Conservation (phyloP, 192 early-diverging fungal species). For the Chytriomyces sp. region DNA sequence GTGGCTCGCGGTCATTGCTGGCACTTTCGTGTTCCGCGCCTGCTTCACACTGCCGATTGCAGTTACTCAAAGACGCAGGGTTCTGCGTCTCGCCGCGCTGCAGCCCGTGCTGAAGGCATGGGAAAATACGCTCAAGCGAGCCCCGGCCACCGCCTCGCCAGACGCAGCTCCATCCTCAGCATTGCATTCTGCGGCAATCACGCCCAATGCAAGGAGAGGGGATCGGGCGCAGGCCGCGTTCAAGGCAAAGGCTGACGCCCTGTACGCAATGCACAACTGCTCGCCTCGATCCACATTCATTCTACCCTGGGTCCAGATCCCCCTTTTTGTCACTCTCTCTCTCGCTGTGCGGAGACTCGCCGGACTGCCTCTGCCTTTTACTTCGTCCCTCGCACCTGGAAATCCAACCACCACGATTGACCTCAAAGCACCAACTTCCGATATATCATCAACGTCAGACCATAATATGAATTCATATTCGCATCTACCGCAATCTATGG, state of each 20-base stretch:
- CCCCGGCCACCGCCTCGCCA: not conserved
- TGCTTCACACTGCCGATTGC: slow-evolving; percentile 42
- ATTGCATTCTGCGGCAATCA: not conserved
- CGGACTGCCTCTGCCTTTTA: slow-evolving; percentile 34
- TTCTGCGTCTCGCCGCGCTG: slow-evolving; percentile 29
- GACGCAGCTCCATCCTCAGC: not conserved
- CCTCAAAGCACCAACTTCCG: not conserved
- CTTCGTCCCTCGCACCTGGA: not conserved
- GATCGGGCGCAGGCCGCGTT: slow-evolving; percentile 11
- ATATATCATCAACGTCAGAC: too few relatives aligned
- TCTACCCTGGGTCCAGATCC: slow-evolving; percentile 76
- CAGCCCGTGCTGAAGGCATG: slow-evolving; percentile 37
- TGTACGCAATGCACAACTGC: slow-evolving; percentile 65
- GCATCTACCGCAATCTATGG: too few relatives aligned
- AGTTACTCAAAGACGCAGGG: slow-evolving; percentile 29
- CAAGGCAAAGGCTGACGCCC: slow-evolving; percentile 34
- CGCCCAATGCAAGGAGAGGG: too few relatives aligned
- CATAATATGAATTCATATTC: too few relatives aligned
- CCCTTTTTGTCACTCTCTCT: slow-evolving; percentile 70
- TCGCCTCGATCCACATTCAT: slow-evolving; percentile 61
- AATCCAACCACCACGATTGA: not conserved
- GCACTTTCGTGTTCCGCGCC: slow-evolving; percentile 34
- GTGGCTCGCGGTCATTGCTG: slow-evolving; percentile 34
- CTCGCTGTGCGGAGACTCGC: slow-evolving; percentile 68
- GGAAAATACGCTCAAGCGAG: slow-evolving; percentile 30